Conservation (phyloP, 2,329 filamentous ascomycete species). For the Daldinia sp. region DNA sequence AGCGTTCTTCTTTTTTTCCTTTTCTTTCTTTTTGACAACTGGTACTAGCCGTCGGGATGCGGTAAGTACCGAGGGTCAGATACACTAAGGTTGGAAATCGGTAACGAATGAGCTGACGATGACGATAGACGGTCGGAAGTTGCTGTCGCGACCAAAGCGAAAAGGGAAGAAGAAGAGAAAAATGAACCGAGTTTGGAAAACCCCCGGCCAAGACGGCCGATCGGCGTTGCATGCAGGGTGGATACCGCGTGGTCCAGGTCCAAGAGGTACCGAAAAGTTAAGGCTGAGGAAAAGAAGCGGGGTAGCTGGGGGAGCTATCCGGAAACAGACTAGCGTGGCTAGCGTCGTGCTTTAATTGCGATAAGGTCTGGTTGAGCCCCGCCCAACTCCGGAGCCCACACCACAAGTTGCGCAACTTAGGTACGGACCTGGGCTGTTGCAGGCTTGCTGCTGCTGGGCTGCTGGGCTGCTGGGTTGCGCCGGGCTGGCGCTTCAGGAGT, state of each 20-base stretch:
- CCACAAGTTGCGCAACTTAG: background rate
- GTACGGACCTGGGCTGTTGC: constrained; percentile 3
- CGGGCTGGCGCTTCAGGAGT: background rate
- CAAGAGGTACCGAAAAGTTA: constrained; percentile 14
- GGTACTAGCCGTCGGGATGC: background rate
- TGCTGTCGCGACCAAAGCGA: background rate
- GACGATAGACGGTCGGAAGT: background rate
- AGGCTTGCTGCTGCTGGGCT: too few species aligned
- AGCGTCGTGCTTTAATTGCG: background rate
- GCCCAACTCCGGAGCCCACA: constrained; percentile 1
- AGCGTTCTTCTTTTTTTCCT: too few species aligned
- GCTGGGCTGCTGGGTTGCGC: too few species aligned
- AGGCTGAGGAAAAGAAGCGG: constrained; percentile 28
- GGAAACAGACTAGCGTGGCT: constrained; percentile 11
- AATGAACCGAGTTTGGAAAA: background rate
- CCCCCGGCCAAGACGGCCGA: constrained; percentile 10
- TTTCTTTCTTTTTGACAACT: background rate
- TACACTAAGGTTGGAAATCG: too few species aligned
- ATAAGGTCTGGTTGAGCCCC: background rate
- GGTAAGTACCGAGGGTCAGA: background rate
- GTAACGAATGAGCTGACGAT: constrained; percentile 1
- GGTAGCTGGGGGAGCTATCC: constrained; percentile 31
- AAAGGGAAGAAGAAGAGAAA: too few species aligned
- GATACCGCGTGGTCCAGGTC: too few species aligned
- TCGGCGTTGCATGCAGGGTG: constrained; percentile 26